Evolutionary conservation across 768 basidiomycete species (phyloP).

Genomic region (Tulasnella sp.): DNA sequence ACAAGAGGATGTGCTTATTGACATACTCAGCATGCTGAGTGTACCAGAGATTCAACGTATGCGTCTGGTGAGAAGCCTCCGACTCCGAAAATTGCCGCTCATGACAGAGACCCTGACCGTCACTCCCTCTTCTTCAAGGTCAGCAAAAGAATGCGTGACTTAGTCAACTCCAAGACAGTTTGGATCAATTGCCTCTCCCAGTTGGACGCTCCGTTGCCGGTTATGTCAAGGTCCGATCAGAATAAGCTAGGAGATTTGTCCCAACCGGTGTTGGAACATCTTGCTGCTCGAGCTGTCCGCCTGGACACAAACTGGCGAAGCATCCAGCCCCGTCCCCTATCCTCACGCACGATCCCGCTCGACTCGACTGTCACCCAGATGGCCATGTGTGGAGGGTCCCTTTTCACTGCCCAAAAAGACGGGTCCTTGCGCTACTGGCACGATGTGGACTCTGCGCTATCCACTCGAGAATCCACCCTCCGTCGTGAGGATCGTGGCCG

Average conservation of each 20-base stretch:
- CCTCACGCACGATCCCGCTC: neutral
- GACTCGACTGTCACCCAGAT: slow-evolving; percentile 9
- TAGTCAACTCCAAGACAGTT: slow-evolving; percentile 11
- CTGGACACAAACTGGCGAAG: slow-evolving; percentile 10
- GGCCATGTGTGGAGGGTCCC: slow-evolving; percentile 3
- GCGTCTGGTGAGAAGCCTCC: slow-evolving; percentile 10
- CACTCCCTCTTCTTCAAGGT: slow-evolving; percentile 3
- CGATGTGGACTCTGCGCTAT: slow-evolving; percentile 1
- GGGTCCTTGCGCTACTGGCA: slow-evolving; percentile 9
- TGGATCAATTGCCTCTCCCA: slow-evolving; percentile 4
- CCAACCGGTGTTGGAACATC: neutral
- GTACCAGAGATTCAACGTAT: slow-evolving; percentile 2
- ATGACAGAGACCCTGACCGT: neutral
- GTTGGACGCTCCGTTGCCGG: neutral
- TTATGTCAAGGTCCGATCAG: neutral
- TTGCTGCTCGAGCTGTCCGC: slow-evolving; percentile 8
- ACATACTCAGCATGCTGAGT: slow-evolving; percentile 5
- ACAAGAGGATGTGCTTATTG: slow-evolving; percentile 6
- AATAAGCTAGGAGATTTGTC: neutral
- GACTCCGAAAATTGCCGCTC: neutral
- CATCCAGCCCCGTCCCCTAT: neutral
- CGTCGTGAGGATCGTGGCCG: neutral
- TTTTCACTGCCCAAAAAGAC: slow-evolving; percentile 14
- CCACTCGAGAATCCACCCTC: neutral
- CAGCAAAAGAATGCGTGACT: neutral